Conservation (phyloP, 345 rosid genomes). For the Sisymbrium irio region DNA sequence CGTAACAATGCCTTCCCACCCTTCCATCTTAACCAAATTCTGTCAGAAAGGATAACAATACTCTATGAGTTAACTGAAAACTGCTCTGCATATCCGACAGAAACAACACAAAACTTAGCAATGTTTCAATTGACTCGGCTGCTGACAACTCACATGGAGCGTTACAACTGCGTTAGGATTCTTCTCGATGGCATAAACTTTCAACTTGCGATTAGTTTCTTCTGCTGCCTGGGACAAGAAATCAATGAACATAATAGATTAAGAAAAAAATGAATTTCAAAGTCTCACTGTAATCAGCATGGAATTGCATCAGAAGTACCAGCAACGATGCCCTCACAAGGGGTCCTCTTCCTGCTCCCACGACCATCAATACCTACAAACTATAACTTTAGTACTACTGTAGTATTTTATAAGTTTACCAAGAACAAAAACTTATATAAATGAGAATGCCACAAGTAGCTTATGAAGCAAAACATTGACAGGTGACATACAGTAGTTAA, state of each 20-base stretch:
- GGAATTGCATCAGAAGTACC: conserved; percentile 44
- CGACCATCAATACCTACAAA: conserved; percentile 88
- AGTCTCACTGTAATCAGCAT: conserved; percentile 12
- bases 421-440: neutral
- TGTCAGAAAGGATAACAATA: conserved; percentile 35
- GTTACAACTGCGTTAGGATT: conserved; percentile 99
- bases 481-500: conserved; percentile 60
- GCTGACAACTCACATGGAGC: conserved; percentile 70
- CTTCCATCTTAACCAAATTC: conserved; percentile 90
- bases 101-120: conserved; percentile 4
- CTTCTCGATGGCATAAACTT: conserved; percentile 94
- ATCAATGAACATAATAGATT: conserved; percentile 20
- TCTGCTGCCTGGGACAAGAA: conserved; percentile 74
- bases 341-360: conserved; percentile 99
- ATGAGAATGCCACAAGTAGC: conserved; percentile 16
- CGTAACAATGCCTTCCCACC: conserved; percentile 82
- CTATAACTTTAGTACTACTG: conserved; percentile 3
- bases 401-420: neutral
- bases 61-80: neutral
- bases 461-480: conserved; percentile 15
- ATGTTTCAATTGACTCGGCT: neutral
- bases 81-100: neutral
- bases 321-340: conserved; percentile 96
- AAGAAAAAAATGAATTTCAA: conserved; percentile 13
- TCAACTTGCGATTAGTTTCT: conserved; percentile 83